These are phyloP conservation scores for Cladosporium phlei DNA, from an alignment of 2,329 filamentous ascomycete species.

Conservation along the genomic window DNA sequence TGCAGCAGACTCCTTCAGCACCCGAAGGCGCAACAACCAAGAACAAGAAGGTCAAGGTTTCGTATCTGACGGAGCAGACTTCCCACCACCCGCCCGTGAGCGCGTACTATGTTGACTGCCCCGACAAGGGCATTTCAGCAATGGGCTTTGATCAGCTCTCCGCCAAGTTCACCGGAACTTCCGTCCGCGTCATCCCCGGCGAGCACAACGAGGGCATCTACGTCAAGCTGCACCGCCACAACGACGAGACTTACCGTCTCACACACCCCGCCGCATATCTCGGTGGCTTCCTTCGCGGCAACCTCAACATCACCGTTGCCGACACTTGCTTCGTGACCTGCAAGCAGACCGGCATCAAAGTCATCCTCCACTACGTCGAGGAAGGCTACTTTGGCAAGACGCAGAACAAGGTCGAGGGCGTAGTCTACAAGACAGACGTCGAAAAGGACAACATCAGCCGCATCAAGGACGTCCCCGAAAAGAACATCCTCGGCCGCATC, in stretches of 20 bases:
- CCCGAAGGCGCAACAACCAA: slow-evolving; percentile 31
- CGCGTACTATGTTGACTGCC: slow-evolving; percentile 89
- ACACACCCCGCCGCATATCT: slow-evolving; percentile 92
- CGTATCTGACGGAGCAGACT: slow-evolving; percentile 95
- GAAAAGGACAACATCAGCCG: slow-evolving; percentile 74
- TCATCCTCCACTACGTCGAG: slow-evolving; percentile 86
- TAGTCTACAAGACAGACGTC: slow-evolving; percentile 86
- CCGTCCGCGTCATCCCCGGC: slow-evolving; percentile 83
- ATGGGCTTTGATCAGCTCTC: slow-evolving; percentile 93
- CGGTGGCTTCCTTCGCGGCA: slow-evolving; percentile 79
- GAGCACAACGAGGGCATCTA: slow-evolving; percentile 96
- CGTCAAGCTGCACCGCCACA: slow-evolving; percentile 72
- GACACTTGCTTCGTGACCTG: slow-evolving; percentile 87
- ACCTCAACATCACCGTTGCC: slow-evolving; percentile 83
- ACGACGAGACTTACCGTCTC: slow-evolving; percentile 88
- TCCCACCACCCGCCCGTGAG: slow-evolving; percentile 97
- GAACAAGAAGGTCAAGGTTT: slow-evolving; percentile 64
- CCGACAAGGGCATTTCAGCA: slow-evolving; percentile 81
- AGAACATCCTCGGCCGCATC: slow-evolving; percentile 75
- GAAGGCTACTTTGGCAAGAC: slow-evolving; percentile 91
- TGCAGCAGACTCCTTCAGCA: slow-evolving; percentile 18
- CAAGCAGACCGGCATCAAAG: slow-evolving; percentile 83
- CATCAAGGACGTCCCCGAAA: slow-evolving; percentile 81
- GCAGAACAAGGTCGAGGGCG: slow-evolving; percentile 85
- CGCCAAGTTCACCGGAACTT: slow-evolving; percentile 96